Percentiles rank a stretch among this genome's conserved stretches.
Conservation (phyloP, 148 eudicot species). For the Rhododendron ovatum region DNA sequence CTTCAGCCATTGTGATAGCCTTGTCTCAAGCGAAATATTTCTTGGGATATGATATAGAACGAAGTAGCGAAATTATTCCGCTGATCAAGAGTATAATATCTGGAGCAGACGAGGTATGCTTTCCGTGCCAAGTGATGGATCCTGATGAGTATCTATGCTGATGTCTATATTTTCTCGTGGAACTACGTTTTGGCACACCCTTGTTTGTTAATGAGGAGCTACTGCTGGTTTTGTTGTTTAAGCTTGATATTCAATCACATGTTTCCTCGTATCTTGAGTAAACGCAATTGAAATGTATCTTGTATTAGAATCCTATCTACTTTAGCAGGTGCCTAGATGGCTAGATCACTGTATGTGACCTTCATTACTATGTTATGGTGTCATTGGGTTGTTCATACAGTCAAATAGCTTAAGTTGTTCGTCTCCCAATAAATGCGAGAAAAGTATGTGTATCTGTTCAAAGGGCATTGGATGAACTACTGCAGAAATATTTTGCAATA, state of each 20-base stretch:
- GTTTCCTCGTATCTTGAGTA: not conserved
- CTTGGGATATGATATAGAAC: slow-evolving; percentile 72
- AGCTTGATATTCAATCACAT: not conserved
- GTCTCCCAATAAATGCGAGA: not conserved
- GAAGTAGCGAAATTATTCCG: slow-evolving; percentile 87
- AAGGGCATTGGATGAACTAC: not conserved
- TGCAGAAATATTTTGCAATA: not conserved
- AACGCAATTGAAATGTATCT: not conserved
- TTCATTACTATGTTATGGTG: not conserved
- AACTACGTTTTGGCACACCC: not conserved
- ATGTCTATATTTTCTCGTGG: not conserved
- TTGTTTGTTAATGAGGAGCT: not conserved
- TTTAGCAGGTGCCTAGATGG: not conserved
- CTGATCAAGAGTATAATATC: slow-evolving; percentile 70
- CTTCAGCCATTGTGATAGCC: slow-evolving; percentile 93
- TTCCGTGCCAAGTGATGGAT: slow-evolving; percentile 10
- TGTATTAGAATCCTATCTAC: not conserved
- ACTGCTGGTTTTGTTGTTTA: not conserved
- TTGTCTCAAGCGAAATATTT: slow-evolving; percentile 97
- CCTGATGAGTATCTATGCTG: not conserved
- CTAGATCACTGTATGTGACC: not conserved
- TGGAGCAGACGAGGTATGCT: slow-evolving; percentile 67
- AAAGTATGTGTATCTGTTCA: not conserved
- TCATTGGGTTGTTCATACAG: not conserved
- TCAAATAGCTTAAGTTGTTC: not conserved